phyloP scores from a whole-genome alignment of 148 eudicot genomes.

The Limonium bicolor region DNA sequence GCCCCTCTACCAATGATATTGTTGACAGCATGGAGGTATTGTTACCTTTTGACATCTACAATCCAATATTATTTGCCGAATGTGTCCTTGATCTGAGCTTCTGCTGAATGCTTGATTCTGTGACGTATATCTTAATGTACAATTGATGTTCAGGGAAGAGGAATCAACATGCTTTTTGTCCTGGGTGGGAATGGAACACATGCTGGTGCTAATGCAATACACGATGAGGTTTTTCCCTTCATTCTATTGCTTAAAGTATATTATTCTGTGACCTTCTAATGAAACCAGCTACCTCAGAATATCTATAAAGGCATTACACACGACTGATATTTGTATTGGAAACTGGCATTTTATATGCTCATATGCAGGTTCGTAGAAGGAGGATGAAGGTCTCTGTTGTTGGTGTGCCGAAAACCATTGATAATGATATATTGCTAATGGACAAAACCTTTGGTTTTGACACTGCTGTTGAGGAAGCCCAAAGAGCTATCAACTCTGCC shows the following conservation, averaged over 20 bases:
- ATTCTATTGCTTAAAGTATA: too few relatives aligned
- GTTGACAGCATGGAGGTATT: constrained; percentile 89
- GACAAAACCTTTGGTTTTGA: constrained; percentile 99
- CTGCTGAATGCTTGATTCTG: constrained; percentile 5
- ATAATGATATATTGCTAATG: constrained; percentile 94
- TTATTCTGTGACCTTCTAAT: too few relatives aligned
- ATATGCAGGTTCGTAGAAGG: constrained; percentile 77
- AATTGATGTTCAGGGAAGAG: constrained; percentile 53
- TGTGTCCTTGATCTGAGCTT: constrained; percentile 3
- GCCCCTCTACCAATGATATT: constrained; percentile 64
- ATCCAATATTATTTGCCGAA: too few relatives aligned
- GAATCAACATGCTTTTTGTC: constrained; percentile 95
- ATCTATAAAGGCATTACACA: too few relatives aligned
- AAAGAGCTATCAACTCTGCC: constrained; percentile 96
- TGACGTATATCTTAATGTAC: too few relatives aligned
- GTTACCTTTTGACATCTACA: too few relatives aligned
- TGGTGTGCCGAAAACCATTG: constrained; percentile 97
- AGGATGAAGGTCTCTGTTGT: constrained; percentile 77
- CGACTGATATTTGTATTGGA: too few relatives aligned
- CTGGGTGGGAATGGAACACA: constrained; percentile 99
- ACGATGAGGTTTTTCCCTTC: constrained; percentile 53
- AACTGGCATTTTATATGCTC: too few relatives aligned
- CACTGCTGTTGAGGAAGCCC: constrained; percentile 99
- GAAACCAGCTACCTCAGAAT: too few relatives aligned
- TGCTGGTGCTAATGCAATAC: constrained; percentile 96